phyloP scores from a whole-genome alignment of 257 asterid genomes.

The Forsythia suspensa region DNA sequence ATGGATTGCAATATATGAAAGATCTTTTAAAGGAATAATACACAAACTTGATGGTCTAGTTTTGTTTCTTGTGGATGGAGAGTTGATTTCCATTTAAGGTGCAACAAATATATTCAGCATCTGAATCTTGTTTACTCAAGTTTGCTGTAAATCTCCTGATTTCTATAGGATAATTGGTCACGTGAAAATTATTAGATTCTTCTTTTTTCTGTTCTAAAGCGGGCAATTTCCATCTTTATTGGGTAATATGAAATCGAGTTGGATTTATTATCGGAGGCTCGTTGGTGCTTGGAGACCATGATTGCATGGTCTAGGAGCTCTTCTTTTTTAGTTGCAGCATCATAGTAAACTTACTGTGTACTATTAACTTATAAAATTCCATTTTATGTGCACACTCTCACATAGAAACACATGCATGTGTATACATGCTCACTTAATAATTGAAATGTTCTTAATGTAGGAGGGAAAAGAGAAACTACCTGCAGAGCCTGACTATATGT shows the following conservation, averaged over 20 bases:
- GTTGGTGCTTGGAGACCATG: neutral
- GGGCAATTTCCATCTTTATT: too few relatives aligned
- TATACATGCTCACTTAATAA: neutral
- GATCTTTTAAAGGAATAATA: neutral
- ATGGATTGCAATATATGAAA: neutral
- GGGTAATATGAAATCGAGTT: neutral
- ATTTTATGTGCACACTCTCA: neutral
- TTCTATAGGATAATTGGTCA: neutral
- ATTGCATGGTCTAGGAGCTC: neutral
- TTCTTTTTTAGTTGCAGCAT: neutral
- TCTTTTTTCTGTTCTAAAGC: neutral
- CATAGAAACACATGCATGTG: neutral
- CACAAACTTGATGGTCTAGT: neutral
- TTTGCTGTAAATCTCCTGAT: neutral
- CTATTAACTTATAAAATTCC: neutral
- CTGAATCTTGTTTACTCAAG: neutral
- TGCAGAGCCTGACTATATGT: neutral
- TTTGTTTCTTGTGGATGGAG: neutral
- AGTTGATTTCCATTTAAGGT: neutral
- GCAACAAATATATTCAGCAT: neutral
- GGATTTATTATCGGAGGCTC: neutral
- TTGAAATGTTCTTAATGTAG: neutral
- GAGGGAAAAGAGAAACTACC: neutral
- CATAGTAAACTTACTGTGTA: neutral
- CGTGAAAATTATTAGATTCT: neutral